Conservation (phyloP, 139 green algal genomes). For the Tetraselmis chui region DNA sequence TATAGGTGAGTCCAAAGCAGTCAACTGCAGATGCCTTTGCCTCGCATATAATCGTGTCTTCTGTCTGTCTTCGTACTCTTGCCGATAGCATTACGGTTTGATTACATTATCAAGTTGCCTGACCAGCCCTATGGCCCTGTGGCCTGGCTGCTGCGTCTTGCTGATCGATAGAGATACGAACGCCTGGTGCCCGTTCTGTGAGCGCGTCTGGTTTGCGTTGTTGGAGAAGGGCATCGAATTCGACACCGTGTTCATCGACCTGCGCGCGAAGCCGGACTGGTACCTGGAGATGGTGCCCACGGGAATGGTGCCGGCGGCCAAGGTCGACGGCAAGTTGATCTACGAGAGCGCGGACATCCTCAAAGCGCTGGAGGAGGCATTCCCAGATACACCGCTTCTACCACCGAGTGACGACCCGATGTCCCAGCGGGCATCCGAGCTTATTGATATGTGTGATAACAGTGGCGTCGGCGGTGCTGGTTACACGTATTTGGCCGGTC, state of each 20-base stretch:
- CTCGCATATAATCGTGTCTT: too few relatives aligned
- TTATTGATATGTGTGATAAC: not conserved
- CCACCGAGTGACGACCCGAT: not conserved
- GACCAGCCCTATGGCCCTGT: too few relatives aligned
- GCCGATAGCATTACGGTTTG: too few relatives aligned
- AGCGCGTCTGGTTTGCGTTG: slow-evolving; percentile 18
- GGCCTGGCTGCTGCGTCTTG: too few relatives aligned
- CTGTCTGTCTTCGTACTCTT: too few relatives aligned
- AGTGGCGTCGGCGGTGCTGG: not conserved
- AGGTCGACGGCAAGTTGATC: slow-evolving; percentile 23
- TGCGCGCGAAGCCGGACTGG: slow-evolving; percentile 29
- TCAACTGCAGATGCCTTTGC: too few relatives aligned
- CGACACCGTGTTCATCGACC: slow-evolving; percentile 28
- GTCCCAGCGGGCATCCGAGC: not conserved
- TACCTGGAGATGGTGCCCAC: slow-evolving; percentile 23
- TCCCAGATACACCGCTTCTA: slow-evolving; percentile 15
- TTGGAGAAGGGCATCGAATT: slow-evolving; percentile 27
- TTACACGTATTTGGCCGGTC: not conserved
- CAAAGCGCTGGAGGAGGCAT: slow-evolving; percentile 17
- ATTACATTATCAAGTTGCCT: too few relatives aligned
- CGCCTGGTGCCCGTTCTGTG: slow-evolving; percentile 29
- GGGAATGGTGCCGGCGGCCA: slow-evolving; percentile 10
- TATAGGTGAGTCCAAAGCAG: too few relatives aligned
- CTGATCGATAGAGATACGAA: slow-evolving; percentile 27
- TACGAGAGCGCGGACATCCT: slow-evolving; percentile 28